phyloP scores from a whole-genome alignment of 2,329 filamentous ascomycete species.

The Trichophyton benhamiae region DNA sequence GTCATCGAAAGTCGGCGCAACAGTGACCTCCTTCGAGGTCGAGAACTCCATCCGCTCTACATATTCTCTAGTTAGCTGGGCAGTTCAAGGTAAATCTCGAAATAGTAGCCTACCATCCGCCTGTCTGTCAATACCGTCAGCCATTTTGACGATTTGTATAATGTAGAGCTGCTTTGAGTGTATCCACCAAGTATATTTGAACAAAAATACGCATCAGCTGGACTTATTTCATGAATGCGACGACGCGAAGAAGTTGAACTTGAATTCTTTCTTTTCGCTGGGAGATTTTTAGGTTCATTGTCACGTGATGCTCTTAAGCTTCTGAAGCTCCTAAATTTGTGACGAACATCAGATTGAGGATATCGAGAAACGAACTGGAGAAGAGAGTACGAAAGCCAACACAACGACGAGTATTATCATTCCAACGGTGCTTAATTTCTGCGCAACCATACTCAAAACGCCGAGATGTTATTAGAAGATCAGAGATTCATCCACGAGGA shows the following conservation, averaged over 20 bases:
- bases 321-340: neutral
- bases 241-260: neutral
- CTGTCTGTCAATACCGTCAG: conserved; percentile 84
- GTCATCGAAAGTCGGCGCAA: conserved; percentile 79
- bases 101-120: conserved; percentile 47
- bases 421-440: neutral
- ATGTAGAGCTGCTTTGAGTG: neutral
- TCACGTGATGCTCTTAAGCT: neutral
- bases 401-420: neutral
- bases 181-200: neutral
- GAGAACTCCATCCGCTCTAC: conserved; percentile 90
- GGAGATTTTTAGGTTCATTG: neutral
- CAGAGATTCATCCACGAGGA: conserved; percentile 93
- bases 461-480: conserved; percentile 71
- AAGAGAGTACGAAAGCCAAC: neutral
- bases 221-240: neutral
- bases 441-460: neutral
- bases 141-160: conserved; percentile 49
- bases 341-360: neutral
- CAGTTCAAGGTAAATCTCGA: neutral
- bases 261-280: neutral
- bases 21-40: conserved; percentile 94
- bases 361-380: neutral
- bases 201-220: neutral
- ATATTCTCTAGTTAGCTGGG: conserved; percentile 14